Evolutionary conservation across 495 filamentous ascomycete genomes (phyloP), one percentile per base, ranked within the genome.

Genomic region (Xylaria longipes): DNA sequence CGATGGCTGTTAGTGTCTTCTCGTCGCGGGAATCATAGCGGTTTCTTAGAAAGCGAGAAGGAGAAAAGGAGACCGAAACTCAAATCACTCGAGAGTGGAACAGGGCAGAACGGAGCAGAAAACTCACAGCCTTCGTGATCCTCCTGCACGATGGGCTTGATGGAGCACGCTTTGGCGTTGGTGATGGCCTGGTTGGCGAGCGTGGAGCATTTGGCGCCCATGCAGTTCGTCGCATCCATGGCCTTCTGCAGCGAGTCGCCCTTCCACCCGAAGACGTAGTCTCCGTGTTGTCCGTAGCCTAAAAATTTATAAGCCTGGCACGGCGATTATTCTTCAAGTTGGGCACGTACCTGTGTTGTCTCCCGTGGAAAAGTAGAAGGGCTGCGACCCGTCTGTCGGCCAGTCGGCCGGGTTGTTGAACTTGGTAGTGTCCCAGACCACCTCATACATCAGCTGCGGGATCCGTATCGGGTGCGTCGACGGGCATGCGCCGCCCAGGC

Each of bases 201-300:
- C 65, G 56, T 76, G 2, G 73, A 78, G 76, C 81, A 84, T 43
- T 45, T 63, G 11, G 82, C 82, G 56, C 82, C 82, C 70, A 82
- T 79, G 81, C 80, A 84, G n/a, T 77, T 77, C 0, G 77, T 69
- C 5, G 82, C 82, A 71, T 86, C 85, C 83, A 86, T 86, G 61
- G 83, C 83, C 50, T 76, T 75, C 76, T 86, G 84, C 8, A 86
- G 82, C 6, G 80, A 61, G 65, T 86, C 77, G 56, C 74, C 84
- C 73, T 84, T 79, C 84, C 83, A 86, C 33, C 84, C 84, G 70
- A 86, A 86, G 8, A 86, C 83, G 78, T 86, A 86, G 69, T 86
- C 84, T 71, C 70, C 84, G 76, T 86, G 84, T 68, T 85, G 83
- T 65, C 83, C 83, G 20, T 78, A 73, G n/a, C n/a, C n/a, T n/a